A percentile compares a stretch with the other conserved stretches of the same genome.
Conservation (phyloP, 768 basidiomycete genomes). For the Cyclocybe cylindracea region DNA sequence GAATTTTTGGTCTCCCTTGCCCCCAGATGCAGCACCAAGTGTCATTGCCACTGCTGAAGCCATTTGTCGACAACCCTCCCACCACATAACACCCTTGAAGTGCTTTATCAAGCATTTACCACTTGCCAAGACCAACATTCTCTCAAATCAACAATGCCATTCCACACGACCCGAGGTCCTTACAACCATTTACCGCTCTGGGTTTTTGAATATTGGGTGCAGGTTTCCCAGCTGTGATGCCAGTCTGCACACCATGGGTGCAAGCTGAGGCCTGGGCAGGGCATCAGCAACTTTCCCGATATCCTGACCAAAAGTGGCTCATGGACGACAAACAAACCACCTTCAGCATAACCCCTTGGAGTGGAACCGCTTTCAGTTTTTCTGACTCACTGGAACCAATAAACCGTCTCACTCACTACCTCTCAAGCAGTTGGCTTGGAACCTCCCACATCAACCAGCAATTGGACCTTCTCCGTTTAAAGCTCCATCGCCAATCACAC, state of each 20-base stretch:
- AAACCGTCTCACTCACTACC: background rate
- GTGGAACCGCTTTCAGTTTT: background rate
- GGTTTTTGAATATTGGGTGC: background rate
- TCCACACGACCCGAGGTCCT: background rate
- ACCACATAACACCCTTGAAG: too few relatives aligned
- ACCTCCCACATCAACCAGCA: slow-evolving; percentile 9
- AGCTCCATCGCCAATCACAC: background rate
- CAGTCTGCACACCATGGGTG: background rate
- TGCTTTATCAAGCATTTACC: too few relatives aligned
- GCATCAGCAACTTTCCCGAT: background rate
- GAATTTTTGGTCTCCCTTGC: too few relatives aligned
- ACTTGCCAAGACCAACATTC: too few relatives aligned
- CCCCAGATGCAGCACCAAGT: too few relatives aligned
- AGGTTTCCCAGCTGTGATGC: background rate
- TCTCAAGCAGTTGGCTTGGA: slow-evolving; percentile 5
- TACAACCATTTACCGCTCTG: background rate
- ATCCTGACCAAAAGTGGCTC: background rate
- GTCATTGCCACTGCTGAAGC: too few relatives aligned
- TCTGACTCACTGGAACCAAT: slow-evolving; percentile 2
- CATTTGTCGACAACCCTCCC: too few relatives aligned
- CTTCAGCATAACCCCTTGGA: background rate
- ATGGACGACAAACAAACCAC: background rate
- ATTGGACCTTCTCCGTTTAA: slow-evolving; percentile 1
- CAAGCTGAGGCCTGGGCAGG: background rate
- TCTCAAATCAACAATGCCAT: too few relatives aligned